phyloP scores from a whole-genome alignment of 768 basidiomycete genomes.

The Sistotremastrum suecicum region DNA sequence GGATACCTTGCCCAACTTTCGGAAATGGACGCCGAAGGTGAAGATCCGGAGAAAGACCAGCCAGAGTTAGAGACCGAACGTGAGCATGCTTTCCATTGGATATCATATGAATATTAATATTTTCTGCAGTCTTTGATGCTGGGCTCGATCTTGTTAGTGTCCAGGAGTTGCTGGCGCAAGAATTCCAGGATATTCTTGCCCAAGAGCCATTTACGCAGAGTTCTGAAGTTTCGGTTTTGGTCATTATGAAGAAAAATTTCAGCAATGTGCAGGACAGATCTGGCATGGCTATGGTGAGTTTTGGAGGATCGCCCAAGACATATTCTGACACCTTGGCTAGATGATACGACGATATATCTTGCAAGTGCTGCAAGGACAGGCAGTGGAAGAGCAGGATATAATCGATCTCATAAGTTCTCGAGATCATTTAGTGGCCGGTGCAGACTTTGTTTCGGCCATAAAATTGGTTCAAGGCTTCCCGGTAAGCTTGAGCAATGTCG shows the following conservation, averaged over 20 bases:
- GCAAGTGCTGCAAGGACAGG: slow-evolving; percentile 58
- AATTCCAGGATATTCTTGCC: slow-evolving; percentile 39
- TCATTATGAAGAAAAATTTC: slow-evolving; percentile 42
- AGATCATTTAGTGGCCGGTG: slow-evolving; percentile 46
- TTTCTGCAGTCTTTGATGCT: slow-evolving; percentile 60
- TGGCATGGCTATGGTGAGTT: slow-evolving; percentile 36
- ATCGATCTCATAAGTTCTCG: slow-evolving; percentile 80
- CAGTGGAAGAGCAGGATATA: slow-evolving; percentile 62
- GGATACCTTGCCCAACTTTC: slow-evolving; percentile 79
- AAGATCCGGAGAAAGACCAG: slow-evolving; percentile 29
- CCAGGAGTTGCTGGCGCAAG: slow-evolving; percentile 52
- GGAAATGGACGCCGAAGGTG: slow-evolving; percentile 31
- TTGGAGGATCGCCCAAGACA: neutral
- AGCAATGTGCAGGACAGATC: slow-evolving; percentile 26
- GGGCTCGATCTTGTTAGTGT: slow-evolving; percentile 78
- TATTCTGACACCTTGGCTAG: slow-evolving; percentile 18
- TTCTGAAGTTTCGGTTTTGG: slow-evolving; percentile 54
- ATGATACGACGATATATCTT: slow-evolving; percentile 58
- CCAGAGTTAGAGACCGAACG: slow-evolving; percentile 39
- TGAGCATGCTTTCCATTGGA: slow-evolving; percentile 1
- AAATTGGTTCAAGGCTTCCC: slow-evolving; percentile 45
- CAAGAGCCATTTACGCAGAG: slow-evolving; percentile 44
- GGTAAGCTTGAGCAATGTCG: slow-evolving; percentile 20
- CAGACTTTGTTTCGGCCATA: slow-evolving; percentile 57
- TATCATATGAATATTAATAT: no score